Base-by-base conservation (phyloP, 1,139 yeast species). In the Pichia sp. region DNA sequence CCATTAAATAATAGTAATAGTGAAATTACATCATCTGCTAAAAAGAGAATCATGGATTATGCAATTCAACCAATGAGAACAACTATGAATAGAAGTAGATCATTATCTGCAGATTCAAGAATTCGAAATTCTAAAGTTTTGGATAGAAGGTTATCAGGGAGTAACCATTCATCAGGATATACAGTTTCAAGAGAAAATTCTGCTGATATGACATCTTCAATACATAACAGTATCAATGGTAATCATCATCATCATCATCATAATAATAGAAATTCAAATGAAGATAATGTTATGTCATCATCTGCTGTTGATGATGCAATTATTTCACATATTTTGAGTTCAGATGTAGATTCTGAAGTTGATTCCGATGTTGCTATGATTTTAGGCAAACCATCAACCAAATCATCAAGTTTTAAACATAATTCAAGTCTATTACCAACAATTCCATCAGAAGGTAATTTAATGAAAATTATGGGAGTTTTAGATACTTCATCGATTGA, bases 361-460 rank as follows among this genome's bases (percentile, higher is more conserved):
- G 40, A 26, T 26, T 31, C 35, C 10, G 44, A 37, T 33, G 23
- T 34, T 8, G n/a, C 26, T 24, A 27, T 24, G 33, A 21, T 35
- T 5, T 27, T 39, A 14, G 14, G 25, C 11, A 19, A 28, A n/a
- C 11, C 5, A 3, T 28, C 11, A 20, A n/a, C 16, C 16, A 39
- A 20, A 28, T 9, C 27, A 7, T 24, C 41, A 9, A 31, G 10
- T 13, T 37, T 39, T 19, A 44, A 40, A 14, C 43, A 31, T 7
- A 33, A 40, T 8, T 16, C 38, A 11, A 28, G 16, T 13, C 29
- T 40, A 5, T 39, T 52, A 33, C 52, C 53, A 29, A 52, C 55
- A 8, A 52, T 52, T 18, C 53, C 53, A 22, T 50, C 54, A 6
- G 55, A 50, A 35, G 50, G 54, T 15, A 50, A 52, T 34, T 41